A percentile compares a stretch with the other conserved stretches of the same genome.
These are phyloP conservation scores for Trypanosoma avium DNA, from an alignment of 208 protist species.

Conservation along the genomic window DNA sequence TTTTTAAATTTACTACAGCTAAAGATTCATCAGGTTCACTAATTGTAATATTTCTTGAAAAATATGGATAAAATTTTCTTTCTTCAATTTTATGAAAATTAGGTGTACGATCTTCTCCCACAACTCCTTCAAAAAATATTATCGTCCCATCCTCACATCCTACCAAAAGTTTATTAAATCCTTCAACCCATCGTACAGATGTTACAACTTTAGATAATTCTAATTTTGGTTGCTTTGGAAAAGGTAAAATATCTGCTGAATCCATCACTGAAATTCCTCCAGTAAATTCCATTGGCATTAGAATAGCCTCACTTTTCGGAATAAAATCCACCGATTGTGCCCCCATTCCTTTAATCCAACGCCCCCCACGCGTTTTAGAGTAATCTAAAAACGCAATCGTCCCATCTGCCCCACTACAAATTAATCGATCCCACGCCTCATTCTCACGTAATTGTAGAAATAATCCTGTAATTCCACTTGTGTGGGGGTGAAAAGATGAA, in stretches of 20 bases:
- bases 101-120: not conserved
- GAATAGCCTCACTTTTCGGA: not conserved
- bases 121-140: constrained; percentile 8
- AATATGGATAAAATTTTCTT: constrained; percentile 6
- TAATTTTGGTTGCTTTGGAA: constrained; percentile 8
- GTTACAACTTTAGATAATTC: constrained; percentile 7
- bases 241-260: not conserved
- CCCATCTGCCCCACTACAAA: constrained; percentile 44
- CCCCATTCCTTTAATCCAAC: constrained; percentile 6
- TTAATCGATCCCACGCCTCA: constrained; percentile 51
- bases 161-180: constrained; percentile 9
- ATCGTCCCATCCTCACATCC: constrained; percentile 17
- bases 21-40: constrained; percentile 14
- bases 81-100: constrained; percentile 18
- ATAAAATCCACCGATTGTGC: constrained; percentile 14
- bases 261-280: constrained; percentile 16
- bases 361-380: constrained; percentile 7
- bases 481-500: constrained; percentile 32
- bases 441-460: constrained; percentile 46
- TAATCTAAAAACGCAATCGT: constrained; percentile 42
- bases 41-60: not conserved
- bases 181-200: constrained; percentile 16
- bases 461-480: constrained; percentile 46
- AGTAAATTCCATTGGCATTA: not conserved
- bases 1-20: constrained; percentile 17